These are phyloP conservation scores for Rhodotorula sp. DNA, from an alignment of 1,284 basidiomycete species.

Conservation along the genomic window DNA sequence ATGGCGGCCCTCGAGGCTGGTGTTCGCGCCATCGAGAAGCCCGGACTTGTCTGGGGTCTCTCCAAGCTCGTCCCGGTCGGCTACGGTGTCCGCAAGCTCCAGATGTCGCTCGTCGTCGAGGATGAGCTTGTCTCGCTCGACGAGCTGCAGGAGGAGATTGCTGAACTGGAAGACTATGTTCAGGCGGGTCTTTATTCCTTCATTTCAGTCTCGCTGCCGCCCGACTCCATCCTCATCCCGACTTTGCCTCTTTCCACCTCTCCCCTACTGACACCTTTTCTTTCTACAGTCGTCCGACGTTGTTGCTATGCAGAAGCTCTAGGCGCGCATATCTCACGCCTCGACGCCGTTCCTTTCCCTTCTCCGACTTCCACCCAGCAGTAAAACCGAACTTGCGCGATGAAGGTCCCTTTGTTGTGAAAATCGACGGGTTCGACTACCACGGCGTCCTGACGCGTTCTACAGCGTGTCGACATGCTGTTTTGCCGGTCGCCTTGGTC, in stretches of 20 bases:
- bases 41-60: constrained; percentile 89
- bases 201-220: background rate
- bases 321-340: background rate
- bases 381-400: background rate
- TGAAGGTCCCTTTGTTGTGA: background rate
- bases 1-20: constrained; percentile 79
- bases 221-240: too few species aligned
- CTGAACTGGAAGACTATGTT: constrained; percentile 82
- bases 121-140: constrained; percentile 93
- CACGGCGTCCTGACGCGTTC: too few species aligned
- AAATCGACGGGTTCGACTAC: too few species aligned
- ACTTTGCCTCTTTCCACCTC: background rate
- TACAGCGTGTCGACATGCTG: too few species aligned
- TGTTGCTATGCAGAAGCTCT: constrained; percentile 38
- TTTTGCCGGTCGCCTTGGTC: too few species aligned
- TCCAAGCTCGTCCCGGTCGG: constrained; percentile 72
- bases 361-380: background rate
- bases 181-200: constrained; percentile 56
- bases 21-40: constrained; percentile 83
- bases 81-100: constrained; percentile 83
- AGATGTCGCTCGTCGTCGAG: constrained; percentile 91
- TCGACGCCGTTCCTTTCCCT: background rate
- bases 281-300: constrained; percentile 69
- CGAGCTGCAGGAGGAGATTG: constrained; percentile 83
- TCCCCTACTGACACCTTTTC: background rate